Base-by-base conservation (phyloP, 2,329 filamentous ascomycete species). In the Colletotrichum tofieldiae region DNA sequence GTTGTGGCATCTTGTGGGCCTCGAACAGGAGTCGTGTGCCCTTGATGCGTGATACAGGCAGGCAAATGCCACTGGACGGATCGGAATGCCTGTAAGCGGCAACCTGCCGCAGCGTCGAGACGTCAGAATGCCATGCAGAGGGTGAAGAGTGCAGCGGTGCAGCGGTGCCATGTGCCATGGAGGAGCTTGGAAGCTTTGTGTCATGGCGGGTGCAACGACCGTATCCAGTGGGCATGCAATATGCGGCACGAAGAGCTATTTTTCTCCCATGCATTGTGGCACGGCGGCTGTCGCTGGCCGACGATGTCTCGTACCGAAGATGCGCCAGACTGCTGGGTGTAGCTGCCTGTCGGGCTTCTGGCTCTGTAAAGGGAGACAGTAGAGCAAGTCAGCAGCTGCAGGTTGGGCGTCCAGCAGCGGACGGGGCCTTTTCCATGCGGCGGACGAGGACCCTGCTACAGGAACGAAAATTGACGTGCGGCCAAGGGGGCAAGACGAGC, bases 161-260 rank as follows among this genome's bases (percentile, higher is more conserved):
- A 49, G 47, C 56, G 67, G 37, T 56, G 67, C 67, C 67, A 67
- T 67, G 67, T 67, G 67, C 47, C 35, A 67, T 54, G 60, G 45
- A n/a, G 23, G 41, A 65, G 61, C 61, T 37, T 37, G 35, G 35
- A 16, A 58, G 35, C 35, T 41, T 58, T 11, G 54, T 58, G 20
- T 26, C 16, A 47, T 45, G 54, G 23, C 67, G 61, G 67, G 60
- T 70, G 61, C 39, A 52, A 65, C 67, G 37, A 37, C n/a, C 20
- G 35, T 12, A 23, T 35, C 18, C 18, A 45, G 23, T 12, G 8
- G 32, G 43, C 20, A 29, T n/a, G 43, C 39, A n/a, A 29, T 5
- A 32, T 20, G 49, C 18, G 32, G 32, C 32, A 43, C 29, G 18
- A 43, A 32, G 39, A 39, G 52, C 58, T 54, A 58, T 37, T 63